Evolutionary conservation across 2,329 filamentous ascomycete genomes (phyloP).

Genomic region (Lizonia empirigonia): DNA sequence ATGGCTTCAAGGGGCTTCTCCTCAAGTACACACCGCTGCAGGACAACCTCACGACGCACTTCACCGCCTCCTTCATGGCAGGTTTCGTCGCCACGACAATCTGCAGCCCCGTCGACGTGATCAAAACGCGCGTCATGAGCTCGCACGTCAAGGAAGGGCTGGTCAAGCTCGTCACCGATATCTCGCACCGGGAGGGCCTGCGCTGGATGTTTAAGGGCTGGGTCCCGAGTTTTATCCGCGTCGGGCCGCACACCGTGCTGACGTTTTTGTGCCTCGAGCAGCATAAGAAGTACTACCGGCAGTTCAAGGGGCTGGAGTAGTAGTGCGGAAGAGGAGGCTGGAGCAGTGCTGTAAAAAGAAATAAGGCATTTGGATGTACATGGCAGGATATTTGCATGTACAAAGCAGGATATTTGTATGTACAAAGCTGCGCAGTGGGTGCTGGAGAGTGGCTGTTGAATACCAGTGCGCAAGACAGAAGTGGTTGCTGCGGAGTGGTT

Average conservation of each 20-base stretch:
- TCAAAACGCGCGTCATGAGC: constrained; percentile 89
- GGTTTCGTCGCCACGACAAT: constrained; percentile 84
- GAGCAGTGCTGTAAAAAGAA: too few relatives aligned
- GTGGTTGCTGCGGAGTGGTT: too few relatives aligned
- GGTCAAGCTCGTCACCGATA: constrained; percentile 65
- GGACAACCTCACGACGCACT: constrained; percentile 76
- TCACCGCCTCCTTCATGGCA: constrained; percentile 76
- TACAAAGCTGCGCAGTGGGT: too few relatives aligned
- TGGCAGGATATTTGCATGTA: too few relatives aligned
- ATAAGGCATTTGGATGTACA: too few relatives aligned
- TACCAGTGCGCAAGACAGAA: too few relatives aligned
- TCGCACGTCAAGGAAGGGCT: constrained; percentile 62
- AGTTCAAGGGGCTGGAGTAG: constrained; percentile 33
- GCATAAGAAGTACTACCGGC: constrained; percentile 76
- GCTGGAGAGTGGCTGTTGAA: too few relatives aligned
- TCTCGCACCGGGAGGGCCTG: constrained; percentile 73
- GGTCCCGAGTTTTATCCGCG: constrained; percentile 75
- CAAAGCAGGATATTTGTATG: too few relatives aligned
- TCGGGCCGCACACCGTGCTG: constrained; percentile 79
- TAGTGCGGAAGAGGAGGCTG: too few relatives aligned
- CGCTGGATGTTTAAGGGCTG: constrained; percentile 89
- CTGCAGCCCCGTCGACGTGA: constrained; percentile 83
- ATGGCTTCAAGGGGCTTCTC: constrained; percentile 76
- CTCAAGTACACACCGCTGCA: constrained; percentile 68
- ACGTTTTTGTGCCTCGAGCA: constrained; percentile 87